These are phyloP conservation scores for Russula dissimulans DNA, from an alignment of 768 basidiomycete species.

Conservation along the genomic window DNA sequence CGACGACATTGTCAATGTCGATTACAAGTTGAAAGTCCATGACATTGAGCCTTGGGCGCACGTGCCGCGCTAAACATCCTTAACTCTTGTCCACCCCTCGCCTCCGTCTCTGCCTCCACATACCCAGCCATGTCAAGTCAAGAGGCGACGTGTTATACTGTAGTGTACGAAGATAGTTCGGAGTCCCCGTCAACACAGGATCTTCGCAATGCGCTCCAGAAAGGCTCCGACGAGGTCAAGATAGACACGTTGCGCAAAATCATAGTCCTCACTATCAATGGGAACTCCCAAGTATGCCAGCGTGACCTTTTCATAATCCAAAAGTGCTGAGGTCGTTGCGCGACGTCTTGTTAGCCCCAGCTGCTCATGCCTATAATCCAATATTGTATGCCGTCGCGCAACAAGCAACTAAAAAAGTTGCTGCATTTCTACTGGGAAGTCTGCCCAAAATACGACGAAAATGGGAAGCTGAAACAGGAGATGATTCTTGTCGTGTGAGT, in stretches of 20 bases:
- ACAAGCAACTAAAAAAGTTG: slow-evolving; percentile 95
- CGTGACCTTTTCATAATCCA: not conserved
- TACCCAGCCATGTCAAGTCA: slow-evolving; percentile 28
- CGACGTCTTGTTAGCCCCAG: slow-evolving; percentile 46
- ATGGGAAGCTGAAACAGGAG: slow-evolving; percentile 96
- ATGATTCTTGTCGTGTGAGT: slow-evolving; percentile 98
- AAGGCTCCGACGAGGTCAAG: slow-evolving; percentile 95
- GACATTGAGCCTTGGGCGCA: not conserved
- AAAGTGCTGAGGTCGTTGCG: not conserved
- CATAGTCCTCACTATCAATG: slow-evolving; percentile 89
- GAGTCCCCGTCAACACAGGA: slow-evolving; percentile 79
- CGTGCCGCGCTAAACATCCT: not conserved
- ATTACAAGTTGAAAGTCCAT: too few relatives aligned
- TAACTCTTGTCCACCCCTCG: not conserved
- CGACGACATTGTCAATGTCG: slow-evolving; percentile 35
- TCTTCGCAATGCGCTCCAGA: slow-evolving; percentile 75
- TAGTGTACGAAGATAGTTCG: slow-evolving; percentile 62
- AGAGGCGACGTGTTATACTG: slow-evolving; percentile 68
- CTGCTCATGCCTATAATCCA: slow-evolving; percentile 98
- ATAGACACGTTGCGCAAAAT: slow-evolving; percentile 92
- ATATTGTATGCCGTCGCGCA: slow-evolving; percentile 90
- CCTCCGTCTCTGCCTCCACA: not conserved
- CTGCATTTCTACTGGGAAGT: slow-evolving; percentile 96
- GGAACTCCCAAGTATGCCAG: slow-evolving; percentile 71
- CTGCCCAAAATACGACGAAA: slow-evolving; percentile 95